phyloP scores from a whole-genome alignment of 192 early-diverging fungal species.

The Neocallimastix lanati region DNA sequence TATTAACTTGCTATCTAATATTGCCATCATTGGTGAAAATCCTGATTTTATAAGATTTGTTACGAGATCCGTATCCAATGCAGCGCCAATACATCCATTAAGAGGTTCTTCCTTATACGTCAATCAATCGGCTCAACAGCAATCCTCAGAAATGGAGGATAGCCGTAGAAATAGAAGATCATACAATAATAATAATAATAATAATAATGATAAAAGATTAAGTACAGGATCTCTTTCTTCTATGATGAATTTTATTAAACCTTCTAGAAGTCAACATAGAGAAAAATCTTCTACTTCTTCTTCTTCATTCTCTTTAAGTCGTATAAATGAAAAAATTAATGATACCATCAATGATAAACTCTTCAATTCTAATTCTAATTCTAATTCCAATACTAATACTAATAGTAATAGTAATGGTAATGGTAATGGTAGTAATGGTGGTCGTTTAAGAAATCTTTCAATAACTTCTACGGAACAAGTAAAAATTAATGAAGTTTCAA shows the following conservation, averaged over 20 bases:
- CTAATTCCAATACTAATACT: no score
- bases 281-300: not conserved
- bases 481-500: not conserved
- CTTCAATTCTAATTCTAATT: not conserved
- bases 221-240: not conserved
- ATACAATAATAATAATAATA: no score
- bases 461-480: no score
- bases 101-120: no score
- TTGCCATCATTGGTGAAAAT: not conserved
- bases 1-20: not conserved
- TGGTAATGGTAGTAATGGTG: no score
- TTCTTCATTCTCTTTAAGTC: not conserved
- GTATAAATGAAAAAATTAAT: not conserved
- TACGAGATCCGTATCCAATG: no score
- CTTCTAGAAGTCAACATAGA: not conserved
- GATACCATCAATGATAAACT: not conserved
- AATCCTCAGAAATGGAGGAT: no score
- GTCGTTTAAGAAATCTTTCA: no score
- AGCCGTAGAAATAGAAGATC: no score
- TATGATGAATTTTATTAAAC: not conserved
- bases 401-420: no score
- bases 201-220: not conserved
- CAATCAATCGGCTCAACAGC: no score
- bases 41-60: not conserved
- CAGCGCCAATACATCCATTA: not conserved